phyloP scores from a whole-genome alignment of 768 basidiomycete genomes.

The Lactarius deliciosus region DNA sequence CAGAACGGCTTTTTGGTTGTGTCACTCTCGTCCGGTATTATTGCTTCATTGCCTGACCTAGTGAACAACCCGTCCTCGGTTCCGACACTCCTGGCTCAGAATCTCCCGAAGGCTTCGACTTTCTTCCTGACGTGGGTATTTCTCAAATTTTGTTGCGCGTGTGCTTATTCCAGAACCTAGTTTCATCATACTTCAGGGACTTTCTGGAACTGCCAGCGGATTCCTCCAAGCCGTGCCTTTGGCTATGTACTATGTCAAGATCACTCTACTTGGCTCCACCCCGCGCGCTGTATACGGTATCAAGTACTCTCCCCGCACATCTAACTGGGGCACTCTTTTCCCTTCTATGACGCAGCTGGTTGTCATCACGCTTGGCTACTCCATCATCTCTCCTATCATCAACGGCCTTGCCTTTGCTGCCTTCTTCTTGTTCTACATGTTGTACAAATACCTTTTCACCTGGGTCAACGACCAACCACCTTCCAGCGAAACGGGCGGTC shows the following conservation, averaged over 20 bases:
- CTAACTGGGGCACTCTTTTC: constrained; percentile 77
- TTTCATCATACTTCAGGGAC: constrained; percentile 77
- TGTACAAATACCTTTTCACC: constrained; percentile 60
- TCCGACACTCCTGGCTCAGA: constrained; percentile 68
- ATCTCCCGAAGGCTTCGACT: constrained; percentile 80
- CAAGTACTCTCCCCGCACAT: constrained; percentile 68
- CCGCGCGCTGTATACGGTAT: constrained; percentile 82
- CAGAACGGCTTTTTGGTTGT: constrained; percentile 94
- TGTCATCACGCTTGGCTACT: constrained; percentile 82
- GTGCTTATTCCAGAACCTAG: constrained; percentile 37
- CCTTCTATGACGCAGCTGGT: constrained; percentile 73
- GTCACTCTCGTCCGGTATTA: constrained; percentile 79
- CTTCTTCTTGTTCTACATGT: constrained; percentile 79
- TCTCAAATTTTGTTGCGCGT: neutral
- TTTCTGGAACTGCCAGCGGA: constrained; percentile 75
- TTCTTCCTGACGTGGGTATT: constrained; percentile 81
- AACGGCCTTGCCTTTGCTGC: constrained; percentile 82
- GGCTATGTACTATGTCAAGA: constrained; percentile 85
- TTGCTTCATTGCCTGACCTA: constrained; percentile 64
- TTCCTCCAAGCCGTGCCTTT: constrained; percentile 78
- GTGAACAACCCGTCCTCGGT: constrained; percentile 66
- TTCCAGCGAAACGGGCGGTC: constrained; percentile 78
- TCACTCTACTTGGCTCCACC: constrained; percentile 84
- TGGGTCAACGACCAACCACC: constrained; percentile 66
- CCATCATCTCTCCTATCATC: constrained; percentile 89